Evolutionary conservation across 495 filamentous ascomycete genomes (phyloP), one percentile per base, ranked within the genome.

Genomic region (Copromyces sp.): DNA sequence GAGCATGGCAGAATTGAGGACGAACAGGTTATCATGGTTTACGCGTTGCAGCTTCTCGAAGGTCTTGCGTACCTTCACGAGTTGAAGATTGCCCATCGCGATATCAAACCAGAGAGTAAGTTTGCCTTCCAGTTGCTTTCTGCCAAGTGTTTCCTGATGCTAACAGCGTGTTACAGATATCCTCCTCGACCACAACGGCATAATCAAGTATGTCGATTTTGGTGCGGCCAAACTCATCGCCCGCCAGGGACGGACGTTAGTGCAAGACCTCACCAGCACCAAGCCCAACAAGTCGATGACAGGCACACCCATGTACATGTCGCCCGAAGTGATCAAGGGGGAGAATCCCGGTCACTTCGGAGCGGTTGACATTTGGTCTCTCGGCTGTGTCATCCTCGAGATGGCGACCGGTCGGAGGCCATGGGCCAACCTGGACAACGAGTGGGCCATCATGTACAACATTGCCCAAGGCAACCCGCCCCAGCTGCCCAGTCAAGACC

Each of bases 381-480:
- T 99, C 7, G 95, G 96, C 45, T 99, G 95, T 79, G 95, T 99
- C 71, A 92, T 98, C 75, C 88, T 97, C 39, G 95, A 99, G 80
- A 98, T 98, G 96, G 93, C 94, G 20, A 98, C 94, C 2, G 95
- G 95, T 39, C 89, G 94, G 69, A 90, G 96, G 38, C 95, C 95
- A 24, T 99, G 95, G 95, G 94, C 94, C n/a, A 91, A 90, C 74
- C 87, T 98, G 8, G 95, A 99, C 83, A 99, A 99, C 80, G 95
- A 99, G 80, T 99, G 95, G 95, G 95, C 95, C 41, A 98, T 99
- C 83, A 99, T 99, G 95, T 99, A 97, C 88, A 98, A 98, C 81
- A 99, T 99, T 74, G 95, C 95, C 4, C 94, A 97, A 77, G 95
- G 95, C 70, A 97, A 98, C 75, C 90, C 93, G 71, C 95, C 95